These are phyloP conservation scores for Saccharomyces hybrid DNA, from an alignment of 1,139 yeast species.

Conservation along the genomic window DNA sequence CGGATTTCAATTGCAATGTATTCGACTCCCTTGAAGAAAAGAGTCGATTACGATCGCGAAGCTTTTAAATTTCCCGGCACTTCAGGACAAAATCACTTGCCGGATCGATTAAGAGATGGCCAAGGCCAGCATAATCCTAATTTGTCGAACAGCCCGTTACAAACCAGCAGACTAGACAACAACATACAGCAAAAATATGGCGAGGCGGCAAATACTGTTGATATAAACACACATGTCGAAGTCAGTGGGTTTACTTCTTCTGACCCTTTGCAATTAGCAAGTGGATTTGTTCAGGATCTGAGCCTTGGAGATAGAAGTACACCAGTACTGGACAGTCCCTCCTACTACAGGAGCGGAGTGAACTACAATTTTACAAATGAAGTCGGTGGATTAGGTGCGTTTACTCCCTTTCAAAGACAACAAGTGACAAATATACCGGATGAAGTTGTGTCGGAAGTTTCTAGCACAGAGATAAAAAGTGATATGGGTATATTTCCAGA, in stretches of 20 bases:
- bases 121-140: background rate
- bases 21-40: conserved; percentile 4
- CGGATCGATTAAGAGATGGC: background rate
- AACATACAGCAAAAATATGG: background rate
- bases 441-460: conserved; percentile 64
- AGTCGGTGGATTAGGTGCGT: conserved; percentile 37
- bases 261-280: conserved; percentile 34
- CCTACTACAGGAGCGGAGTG: conserved; percentile 37
- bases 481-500: conserved; percentile 82
- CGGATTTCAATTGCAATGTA: conserved; percentile 1
- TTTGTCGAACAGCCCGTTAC: background rate
- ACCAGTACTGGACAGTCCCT: conserved; percentile 35
- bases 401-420: conserved; percentile 72
- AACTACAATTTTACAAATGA: conserved; percentile 35
- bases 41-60: conserved; percentile 1
- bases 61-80: conserved; percentile 2
- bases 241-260: conserved; percentile 21
- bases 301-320: conserved; percentile 34
- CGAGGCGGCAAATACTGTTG: background rate
- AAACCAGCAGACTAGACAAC: too few relatives aligned
- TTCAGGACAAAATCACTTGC: background rate
- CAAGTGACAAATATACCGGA: conserved; percentile 73
- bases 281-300: conserved; percentile 35
- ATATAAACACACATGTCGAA: conserved; percentile 14
- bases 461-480: conserved; percentile 55